A percentile compares a stretch with the other conserved stretches of the same genome.
These are phyloP conservation scores for Daedaleopsis sinensis DNA, from an alignment of 768 basidiomycete genomes.

Conservation along the genomic window DNA sequence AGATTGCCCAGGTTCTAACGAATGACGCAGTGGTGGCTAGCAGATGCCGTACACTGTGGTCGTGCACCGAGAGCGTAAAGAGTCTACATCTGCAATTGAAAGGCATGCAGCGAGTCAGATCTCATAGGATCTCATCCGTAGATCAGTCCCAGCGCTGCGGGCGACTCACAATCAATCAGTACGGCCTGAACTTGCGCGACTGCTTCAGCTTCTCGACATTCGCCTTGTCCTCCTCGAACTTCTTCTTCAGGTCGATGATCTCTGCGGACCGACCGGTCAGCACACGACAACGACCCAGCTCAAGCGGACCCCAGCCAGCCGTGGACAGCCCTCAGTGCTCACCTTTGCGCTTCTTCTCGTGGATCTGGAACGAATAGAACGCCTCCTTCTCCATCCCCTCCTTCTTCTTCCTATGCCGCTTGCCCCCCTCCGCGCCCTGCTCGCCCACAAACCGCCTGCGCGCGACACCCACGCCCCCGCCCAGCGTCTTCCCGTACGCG, in stretches of 20 bases:
- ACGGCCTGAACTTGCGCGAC: constrained; percentile 84
- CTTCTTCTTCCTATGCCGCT: constrained; percentile 56
- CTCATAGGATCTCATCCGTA: neutral
- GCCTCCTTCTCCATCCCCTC: constrained; percentile 63
- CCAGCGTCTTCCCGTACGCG: constrained; percentile 84
- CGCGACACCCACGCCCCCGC: constrained; percentile 73
- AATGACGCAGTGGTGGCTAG: no score
- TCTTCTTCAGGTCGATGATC: constrained; percentile 63
- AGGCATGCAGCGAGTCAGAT: no score
- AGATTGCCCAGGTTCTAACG: no score
- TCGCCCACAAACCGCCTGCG: constrained; percentile 55
- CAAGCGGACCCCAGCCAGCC: neutral
- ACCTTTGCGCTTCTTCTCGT: constrained; percentile 89
- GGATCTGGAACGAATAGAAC: constrained; percentile 91
- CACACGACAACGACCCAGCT: constrained; percentile 21
- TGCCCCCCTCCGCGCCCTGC: constrained; percentile 28
- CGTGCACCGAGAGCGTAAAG: no score
- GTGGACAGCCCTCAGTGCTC: no score
- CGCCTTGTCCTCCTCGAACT: constrained; percentile 88
- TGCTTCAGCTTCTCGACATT: constrained; percentile 81
- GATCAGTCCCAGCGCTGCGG: neutral
- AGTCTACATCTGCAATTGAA: no score
- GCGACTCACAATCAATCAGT: constrained; percentile 44
- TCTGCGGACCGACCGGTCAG: constrained; percentile 38
- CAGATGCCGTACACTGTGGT: no score